Conservation (phyloP, 2,329 filamentous ascomycete species). For the Thermothelomyces thermophilus region DNA sequence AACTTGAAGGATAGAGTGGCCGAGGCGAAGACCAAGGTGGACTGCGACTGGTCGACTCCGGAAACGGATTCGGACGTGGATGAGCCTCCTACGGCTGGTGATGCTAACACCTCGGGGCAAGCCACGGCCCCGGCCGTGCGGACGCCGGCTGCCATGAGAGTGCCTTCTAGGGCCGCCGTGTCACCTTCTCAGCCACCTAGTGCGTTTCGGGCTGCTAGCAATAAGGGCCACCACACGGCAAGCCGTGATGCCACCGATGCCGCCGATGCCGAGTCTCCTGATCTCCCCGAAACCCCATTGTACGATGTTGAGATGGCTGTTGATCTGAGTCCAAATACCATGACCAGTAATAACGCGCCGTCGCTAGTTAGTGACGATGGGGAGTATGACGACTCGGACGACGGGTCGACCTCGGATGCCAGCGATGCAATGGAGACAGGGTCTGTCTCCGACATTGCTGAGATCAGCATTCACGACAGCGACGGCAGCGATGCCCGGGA, state of each 20-base stretch:
- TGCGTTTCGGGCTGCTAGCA: constrained; percentile 46
- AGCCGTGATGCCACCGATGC: constrained; percentile 35
- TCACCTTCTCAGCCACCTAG: constrained; percentile 40
- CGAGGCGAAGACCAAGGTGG: constrained; percentile 51
- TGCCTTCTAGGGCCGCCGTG: constrained; percentile 52
- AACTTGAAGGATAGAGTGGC: constrained; percentile 53
- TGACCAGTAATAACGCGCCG: constrained; percentile 68
- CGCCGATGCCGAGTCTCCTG: constrained; percentile 26
- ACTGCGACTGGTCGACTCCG: constrained; percentile 42
- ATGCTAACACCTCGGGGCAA: constrained; percentile 15
- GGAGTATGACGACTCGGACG: constrained; percentile 68
- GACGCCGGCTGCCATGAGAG: constrained; percentile 44
- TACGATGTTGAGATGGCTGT: constrained; percentile 51
- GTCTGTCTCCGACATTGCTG: constrained; percentile 53
- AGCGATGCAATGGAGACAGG: constrained; percentile 54
- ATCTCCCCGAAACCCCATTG: constrained; percentile 28
- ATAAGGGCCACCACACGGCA: constrained; percentile 46
- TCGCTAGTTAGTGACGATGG: constrained; percentile 76
- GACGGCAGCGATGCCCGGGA: constrained; percentile 43
- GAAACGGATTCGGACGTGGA: constrained; percentile 50
- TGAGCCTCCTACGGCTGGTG: constrained; percentile 26
- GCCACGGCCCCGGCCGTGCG: constrained; percentile 26
- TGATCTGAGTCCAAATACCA: constrained; percentile 62
- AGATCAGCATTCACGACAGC: constrained; percentile 56
- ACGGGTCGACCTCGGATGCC: constrained; percentile 54